phyloP scores from a whole-genome alignment of 2,329 filamentous ascomycete genomes.

The Scorias spongiosa region DNA sequence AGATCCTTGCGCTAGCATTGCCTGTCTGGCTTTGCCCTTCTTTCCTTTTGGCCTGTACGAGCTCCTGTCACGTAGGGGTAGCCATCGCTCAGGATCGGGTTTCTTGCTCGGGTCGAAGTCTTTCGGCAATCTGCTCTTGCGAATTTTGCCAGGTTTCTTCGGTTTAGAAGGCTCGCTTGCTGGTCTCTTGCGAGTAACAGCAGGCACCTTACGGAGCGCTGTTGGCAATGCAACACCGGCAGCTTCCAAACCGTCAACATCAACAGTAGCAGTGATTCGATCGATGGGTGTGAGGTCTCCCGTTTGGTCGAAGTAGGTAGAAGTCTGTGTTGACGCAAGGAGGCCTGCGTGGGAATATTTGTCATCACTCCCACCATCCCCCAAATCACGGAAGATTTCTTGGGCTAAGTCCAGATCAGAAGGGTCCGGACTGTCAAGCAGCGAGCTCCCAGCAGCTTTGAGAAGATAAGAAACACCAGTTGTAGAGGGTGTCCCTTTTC shows the following conservation, averaged over 20 bases:
- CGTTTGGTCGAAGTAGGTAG: neutral
- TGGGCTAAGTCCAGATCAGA: conserved; percentile 57
- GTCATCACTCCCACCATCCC: conserved; percentile 50
- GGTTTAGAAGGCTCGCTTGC: conserved; percentile 23
- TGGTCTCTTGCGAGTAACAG: conserved; percentile 34
- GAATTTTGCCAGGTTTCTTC: conserved; percentile 42
- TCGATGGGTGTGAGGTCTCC: conserved; percentile 46
- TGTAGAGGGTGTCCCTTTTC: conserved; percentile 35
- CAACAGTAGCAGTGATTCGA: conserved; percentile 43
- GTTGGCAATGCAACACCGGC: conserved; percentile 42
- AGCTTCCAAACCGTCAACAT: conserved; percentile 48
- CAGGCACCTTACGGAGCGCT: conserved; percentile 5
- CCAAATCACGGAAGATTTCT: conserved; percentile 63
- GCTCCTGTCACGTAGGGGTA: conserved; percentile 77
- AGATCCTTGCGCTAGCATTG: conserved; percentile 71
- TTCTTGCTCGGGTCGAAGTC: conserved; percentile 63
- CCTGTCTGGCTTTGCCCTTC: conserved; percentile 58
- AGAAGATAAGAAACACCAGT: conserved; percentile 47
- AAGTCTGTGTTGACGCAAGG: conserved; percentile 53
- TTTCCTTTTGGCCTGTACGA: conserved; percentile 81
- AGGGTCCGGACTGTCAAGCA: conserved; percentile 58
- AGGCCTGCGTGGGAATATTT: conserved; percentile 62
- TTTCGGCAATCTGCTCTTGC: conserved; percentile 51
- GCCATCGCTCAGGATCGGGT: conserved; percentile 81
- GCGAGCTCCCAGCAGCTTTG: conserved; percentile 64